Conservation (phyloP, 495 filamentous ascomycete species). For the Penicillium goetzii region DNA sequence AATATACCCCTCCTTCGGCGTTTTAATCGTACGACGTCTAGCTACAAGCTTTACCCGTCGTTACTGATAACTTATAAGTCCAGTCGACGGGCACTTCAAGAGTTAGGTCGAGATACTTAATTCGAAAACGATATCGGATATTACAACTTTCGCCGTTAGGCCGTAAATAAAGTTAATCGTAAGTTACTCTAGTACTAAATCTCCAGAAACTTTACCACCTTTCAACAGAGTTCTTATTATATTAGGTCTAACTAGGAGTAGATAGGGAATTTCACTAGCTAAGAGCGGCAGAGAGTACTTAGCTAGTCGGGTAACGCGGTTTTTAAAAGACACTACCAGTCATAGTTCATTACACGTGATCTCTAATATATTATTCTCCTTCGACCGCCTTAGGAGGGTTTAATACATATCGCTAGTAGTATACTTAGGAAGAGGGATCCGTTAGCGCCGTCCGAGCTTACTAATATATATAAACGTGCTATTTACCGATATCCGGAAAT, state of each 20-base stretch:
- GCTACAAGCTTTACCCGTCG: conserved; percentile 32
- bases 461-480: conserved; percentile 27
- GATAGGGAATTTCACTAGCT: conserved; percentile 36
- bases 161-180: conserved; percentile 41
- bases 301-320: conserved; percentile 33
- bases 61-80: conserved; percentile 32
- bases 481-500: conserved; percentile 32
- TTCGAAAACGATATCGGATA: conserved; percentile 40
- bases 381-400: conserved; percentile 27
- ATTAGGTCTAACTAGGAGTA: too few species aligned
- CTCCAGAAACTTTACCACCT: not conserved
- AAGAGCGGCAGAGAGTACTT: conserved; percentile 37
- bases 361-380: conserved; percentile 37
- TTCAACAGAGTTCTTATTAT: conserved; percentile 1
- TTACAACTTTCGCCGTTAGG: conserved; percentile 38
- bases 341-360: conserved; percentile 33
- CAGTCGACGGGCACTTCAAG: conserved; percentile 21
- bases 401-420: conserved; percentile 23
- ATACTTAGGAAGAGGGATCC: conserved; percentile 36
- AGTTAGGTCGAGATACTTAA: conserved; percentile 28
- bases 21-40: conserved; percentile 24
- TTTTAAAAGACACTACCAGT: conserved; percentile 39
- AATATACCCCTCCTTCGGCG: conserved; percentile 32
- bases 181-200: conserved; percentile 11
- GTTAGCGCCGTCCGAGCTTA: conserved; percentile 28